Evolutionary conservation across 352 stramenopile genomes (phyloP), one percentile per base, ranked within the genome.

Genomic region (Phytophthora macrochlamydospora): DNA sequence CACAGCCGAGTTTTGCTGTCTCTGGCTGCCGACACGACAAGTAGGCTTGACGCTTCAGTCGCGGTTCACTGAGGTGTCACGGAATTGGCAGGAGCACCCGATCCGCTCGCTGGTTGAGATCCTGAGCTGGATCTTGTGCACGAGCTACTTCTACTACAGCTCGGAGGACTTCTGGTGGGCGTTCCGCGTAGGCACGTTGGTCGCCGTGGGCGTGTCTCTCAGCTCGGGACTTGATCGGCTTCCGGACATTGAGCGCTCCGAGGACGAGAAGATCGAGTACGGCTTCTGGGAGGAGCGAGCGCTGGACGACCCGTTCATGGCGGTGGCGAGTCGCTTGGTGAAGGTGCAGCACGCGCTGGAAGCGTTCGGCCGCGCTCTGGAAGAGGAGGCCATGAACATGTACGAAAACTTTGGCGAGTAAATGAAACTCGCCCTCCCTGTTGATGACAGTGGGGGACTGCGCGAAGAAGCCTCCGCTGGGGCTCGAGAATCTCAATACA

Each of bases 1-100:
- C 35, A 91, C 74, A 2, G 87, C 81, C 40, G 84, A 94, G 72
- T 89, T 92, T 45, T 93, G 79, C 59, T 93, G 83, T 33, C 75
- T 94, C 1, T 94, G 83, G 87, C 67, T 93, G 35, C 86, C 86
- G 0, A 92, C 86, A 4, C 79, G 86, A 48, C 84, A 79, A 33
- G 60, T 91, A 28, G 84, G 86, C 3, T 61, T 93, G 35, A 94
- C 81, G 50, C 62, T 93, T 33, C 86, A 94, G 68, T 91, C 81
- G 31, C 81, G 84, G 24, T 93, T 90, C 61, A 93, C 84, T 2
- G 67, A 81, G 37, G 74, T 89, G 14, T 45, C 33, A 28, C 53
- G 74, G 31, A 92, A 93, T 65, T 94, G 86, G 86, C 51, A 71
- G n/a, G 65, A 86, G 1, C 74, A 92, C 40, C 58, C 45, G 0